Percentiles rank a stretch among this genome's conserved stretches.
These are phyloP conservation scores for Erythrobasidium yunnanense DNA, from an alignment of 768 basidiomycete species.

Conservation along the genomic window DNA sequence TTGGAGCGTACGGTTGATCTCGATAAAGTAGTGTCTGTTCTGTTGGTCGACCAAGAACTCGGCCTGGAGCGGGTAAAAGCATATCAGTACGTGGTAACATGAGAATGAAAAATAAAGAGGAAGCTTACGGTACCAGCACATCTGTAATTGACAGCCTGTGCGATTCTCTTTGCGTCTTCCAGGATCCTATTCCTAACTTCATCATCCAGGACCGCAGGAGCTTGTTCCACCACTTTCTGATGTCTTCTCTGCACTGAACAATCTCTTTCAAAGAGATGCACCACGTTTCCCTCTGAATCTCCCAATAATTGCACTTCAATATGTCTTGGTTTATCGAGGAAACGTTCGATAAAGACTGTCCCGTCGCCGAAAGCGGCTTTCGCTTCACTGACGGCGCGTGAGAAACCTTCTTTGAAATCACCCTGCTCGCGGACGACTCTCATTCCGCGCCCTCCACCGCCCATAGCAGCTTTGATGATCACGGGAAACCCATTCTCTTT, in stretches of 20 bases:
- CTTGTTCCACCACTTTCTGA: conserved; percentile 95
- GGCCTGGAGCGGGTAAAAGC: not conserved
- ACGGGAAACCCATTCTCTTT: conserved; percentile 86
- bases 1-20: conserved; percentile 80
- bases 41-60: conserved; percentile 97
- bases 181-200: conserved; percentile 80
- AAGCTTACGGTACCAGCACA: conserved; percentile 78
- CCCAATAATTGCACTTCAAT: conserved; percentile 95
- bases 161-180: conserved; percentile 82
- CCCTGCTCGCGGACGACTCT: conserved; percentile 90
- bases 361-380: conserved; percentile 96
- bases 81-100: conserved; percentile 1
- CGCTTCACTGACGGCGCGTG: conserved; percentile 87
- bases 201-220: conserved; percentile 87
- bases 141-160: conserved; percentile 82
- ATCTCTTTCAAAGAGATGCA: conserved; percentile 97
- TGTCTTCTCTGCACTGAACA: conserved; percentile 96
- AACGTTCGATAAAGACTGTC: conserved; percentile 97
- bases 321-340: conserved; percentile 89
- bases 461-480: conserved; percentile 83
- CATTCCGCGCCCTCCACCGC: conserved; percentile 94
- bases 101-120: not conserved
- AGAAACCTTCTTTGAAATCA: conserved; percentile 76
- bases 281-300: conserved; percentile 80
- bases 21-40: conserved; percentile 96